Evolutionary conservation across 2,329 filamentous ascomycete species (phyloP).

Genomic region (Macrophomina pseudophaseolina): DNA sequence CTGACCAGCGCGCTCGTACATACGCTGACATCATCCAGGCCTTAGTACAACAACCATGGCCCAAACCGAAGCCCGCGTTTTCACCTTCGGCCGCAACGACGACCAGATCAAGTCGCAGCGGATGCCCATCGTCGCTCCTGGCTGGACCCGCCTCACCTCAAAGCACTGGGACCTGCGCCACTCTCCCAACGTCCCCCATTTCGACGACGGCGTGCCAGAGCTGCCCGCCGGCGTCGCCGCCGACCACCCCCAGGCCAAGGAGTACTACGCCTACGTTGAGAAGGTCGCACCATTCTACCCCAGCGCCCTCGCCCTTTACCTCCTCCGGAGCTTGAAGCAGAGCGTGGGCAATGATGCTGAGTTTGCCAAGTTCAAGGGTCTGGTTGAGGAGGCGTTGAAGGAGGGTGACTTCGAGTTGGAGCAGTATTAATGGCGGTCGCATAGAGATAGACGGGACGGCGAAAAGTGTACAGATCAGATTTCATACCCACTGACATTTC

Average conservation of each 20-base stretch:
- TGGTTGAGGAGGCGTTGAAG: not conserved
- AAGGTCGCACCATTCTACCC: not conserved
- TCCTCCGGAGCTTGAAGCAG: not conserved
- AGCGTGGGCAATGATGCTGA: not conserved
- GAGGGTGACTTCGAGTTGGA: not conserved
- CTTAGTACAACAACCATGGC: not conserved
- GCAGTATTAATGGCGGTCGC: not conserved
- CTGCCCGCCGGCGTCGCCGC: not conserved
- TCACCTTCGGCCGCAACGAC: constrained; percentile 1
- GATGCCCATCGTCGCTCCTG: not conserved
- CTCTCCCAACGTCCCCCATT: not conserved
- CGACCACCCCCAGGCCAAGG: not conserved
- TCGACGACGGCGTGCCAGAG: not conserved
- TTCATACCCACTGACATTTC: not conserved
- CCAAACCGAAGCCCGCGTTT: not conserved
- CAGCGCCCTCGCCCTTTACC: not conserved
- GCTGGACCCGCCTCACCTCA: not conserved
- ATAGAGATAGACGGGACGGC: not conserved
- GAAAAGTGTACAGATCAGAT: not conserved
- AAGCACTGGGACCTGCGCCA: not conserved
- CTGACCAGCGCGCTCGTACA: no score
- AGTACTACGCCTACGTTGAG: constrained; percentile 1
- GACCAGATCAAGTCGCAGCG: not conserved
- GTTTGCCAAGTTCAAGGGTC: not conserved
- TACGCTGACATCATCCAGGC: not conserved